Conservation (phyloP, 2,329 filamentous ascomycete genomes). For the Endoconidiophora laricicola region DNA sequence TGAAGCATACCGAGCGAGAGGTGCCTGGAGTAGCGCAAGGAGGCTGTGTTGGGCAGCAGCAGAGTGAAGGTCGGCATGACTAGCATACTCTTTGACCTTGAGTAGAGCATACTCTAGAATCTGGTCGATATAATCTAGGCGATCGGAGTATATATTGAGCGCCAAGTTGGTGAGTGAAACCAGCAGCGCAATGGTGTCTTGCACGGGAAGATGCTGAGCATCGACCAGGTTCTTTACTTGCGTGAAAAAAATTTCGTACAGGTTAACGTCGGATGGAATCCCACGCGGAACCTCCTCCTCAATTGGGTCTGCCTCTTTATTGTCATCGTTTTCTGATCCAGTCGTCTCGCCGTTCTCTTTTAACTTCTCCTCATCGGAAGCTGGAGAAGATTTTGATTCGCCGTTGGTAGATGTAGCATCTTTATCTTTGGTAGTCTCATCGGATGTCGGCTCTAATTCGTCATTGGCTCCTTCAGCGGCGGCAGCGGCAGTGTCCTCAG, state of each 20-base stretch:
- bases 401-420: background rate
- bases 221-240: slow-evolving; percentile 90
- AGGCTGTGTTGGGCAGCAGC: slow-evolving; percentile 75
- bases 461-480: background rate
- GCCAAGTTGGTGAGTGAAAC: slow-evolving; percentile 91
- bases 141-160: slow-evolving; percentile 85
- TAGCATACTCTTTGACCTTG: slow-evolving; percentile 77
- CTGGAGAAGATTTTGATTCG: background rate
- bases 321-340: slow-evolving; percentile 17
- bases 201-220: slow-evolving; percentile 76
- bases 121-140: slow-evolving; percentile 88
- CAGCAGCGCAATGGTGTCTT: slow-evolving; percentile 83
- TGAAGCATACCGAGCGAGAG: slow-evolving; percentile 76
- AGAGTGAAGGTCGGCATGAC: slow-evolving; percentile 90
- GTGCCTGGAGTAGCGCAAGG: slow-evolving; percentile 75
- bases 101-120: slow-evolving; percentile 74
- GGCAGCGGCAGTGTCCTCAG: slow-evolving; percentile 20
- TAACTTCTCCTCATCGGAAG: slow-evolving; percentile 17
- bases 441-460: background rate
- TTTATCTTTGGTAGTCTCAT: background rate
- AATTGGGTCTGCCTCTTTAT: slow-evolving; percentile 3
- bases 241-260: slow-evolving; percentile 95
- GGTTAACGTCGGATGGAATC: slow-evolving; percentile 62
- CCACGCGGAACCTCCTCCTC: slow-evolving; percentile 19
- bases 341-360: slow-evolving; percentile 13